Percentiles rank a stretch among this genome's conserved stretches.
Conservation (phyloP, 768 basidiomycete genomes). For the Dacryopinax spathularia region DNA sequence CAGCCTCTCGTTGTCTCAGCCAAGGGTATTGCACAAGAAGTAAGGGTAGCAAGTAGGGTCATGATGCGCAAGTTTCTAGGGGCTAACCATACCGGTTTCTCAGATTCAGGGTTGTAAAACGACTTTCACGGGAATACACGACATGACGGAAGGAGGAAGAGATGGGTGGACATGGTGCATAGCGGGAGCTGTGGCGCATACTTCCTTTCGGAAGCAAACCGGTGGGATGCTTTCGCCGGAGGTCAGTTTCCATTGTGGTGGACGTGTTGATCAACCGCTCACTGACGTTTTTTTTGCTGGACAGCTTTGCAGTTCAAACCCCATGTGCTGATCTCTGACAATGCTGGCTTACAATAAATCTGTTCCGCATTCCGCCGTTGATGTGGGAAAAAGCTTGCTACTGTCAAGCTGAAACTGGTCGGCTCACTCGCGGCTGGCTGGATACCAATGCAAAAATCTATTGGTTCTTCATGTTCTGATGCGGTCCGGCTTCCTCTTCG, state of each 20-base stretch:
- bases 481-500: not conserved
- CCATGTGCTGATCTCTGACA: not conserved
- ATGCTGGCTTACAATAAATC: not conserved
- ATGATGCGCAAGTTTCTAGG: no score
- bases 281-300: not conserved
- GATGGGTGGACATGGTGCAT: no score
- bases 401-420: no score
- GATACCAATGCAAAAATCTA: not conserved
- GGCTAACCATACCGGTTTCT: no score
- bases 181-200: not conserved
- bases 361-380: not conserved
- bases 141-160: no score
- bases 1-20: not conserved
- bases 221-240: not conserved
- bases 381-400: not conserved
- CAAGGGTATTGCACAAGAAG: not conserved
- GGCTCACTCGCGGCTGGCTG: no score
- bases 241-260: not conserved
- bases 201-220: conserved; percentile 2
- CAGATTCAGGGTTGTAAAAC: no score
- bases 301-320: not conserved
- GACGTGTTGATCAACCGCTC: not conserved
- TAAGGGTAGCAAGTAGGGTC: not conserved
- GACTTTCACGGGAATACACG: no score
- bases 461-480: not conserved